Evolutionary conservation across 257 asterid species (phyloP).

Genomic region (Ligustrum vulgare): DNA sequence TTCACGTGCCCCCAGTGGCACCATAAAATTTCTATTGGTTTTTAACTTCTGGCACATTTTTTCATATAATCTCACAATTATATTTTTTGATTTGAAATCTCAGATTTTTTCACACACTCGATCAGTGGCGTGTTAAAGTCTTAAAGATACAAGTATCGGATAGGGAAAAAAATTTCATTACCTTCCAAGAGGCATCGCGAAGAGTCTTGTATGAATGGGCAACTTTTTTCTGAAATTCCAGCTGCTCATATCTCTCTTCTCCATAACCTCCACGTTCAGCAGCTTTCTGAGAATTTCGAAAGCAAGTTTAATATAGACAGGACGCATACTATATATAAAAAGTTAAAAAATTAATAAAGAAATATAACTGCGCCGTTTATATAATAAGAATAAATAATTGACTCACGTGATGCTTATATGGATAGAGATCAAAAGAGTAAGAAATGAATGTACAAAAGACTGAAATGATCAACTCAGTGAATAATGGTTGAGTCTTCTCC

Average conservation of each 20-base stretch:
- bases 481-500: neutral
- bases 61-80: neutral
- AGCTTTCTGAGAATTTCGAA: conserved; percentile 57
- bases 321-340: conserved; percentile 4
- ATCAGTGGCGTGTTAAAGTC: neutral
- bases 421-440: neutral
- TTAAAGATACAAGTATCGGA: conserved; percentile 2
- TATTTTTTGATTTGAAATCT: neutral
- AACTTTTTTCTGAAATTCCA: conserved; percentile 85
- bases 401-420: neutral
- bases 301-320: conserved; percentile 4
- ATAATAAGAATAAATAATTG: neutral
- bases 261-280: conserved; percentile 97
- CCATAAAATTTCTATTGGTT: too few species aligned
- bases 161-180: conserved; percentile 20
- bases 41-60: neutral
- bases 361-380: neutral
- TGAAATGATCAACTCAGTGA: neutral
- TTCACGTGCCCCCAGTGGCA: too few species aligned
- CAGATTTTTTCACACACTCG: neutral
- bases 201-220: conserved; percentile 56
- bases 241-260: conserved; percentile 88
- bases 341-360: conserved; percentile 9
- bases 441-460: neutral
- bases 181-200: conserved; percentile 87